Base-by-base conservation (phyloP, 129 eudicot genomes). In the Saussurea involucrata region DNA sequence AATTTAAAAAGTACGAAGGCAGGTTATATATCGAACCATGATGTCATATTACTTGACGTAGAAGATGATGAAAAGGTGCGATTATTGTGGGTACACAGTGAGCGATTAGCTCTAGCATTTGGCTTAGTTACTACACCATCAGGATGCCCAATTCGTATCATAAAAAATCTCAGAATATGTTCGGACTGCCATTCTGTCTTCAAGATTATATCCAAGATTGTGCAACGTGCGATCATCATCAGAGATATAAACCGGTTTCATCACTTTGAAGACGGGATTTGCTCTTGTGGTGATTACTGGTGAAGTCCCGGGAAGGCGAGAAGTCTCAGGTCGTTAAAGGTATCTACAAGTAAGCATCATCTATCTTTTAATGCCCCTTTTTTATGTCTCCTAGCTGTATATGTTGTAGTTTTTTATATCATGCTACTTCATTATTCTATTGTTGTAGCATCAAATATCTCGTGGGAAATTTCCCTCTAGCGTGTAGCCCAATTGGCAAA, bases 211-310 rank as follows among this genome's bases (percentile, higher is more conserved):
- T 92, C 95, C 0, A 85, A 76, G 71, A 75, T 87, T 83, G 90
- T 83, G 57, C 69, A 76, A 74, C 88, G 92, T 27, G 95, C 89
- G 68, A 89, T 92, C 78, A 80, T 92, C 17, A 4, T 92, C n/a
- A 82, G 97, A 71, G 97, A 92, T 85, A 89, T 91, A 42, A 91
- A 91, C 63, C 78, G 95, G 81, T 89, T 91, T 85, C 95, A 91
- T 80, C 97, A 89, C 79, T 91, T 91, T 61, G 73, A 74, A 66
- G 80, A 83, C 64, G 97, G 97, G 29, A 18, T 71, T 74, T 92
- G 97, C 80, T 92, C 97, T 28, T 92, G 95, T 88, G 86, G 91
- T 6, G 95, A 92, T 83, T 92, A 87, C 77, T 92, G 95, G 97
- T 92, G 81, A 80, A 68, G 11, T 13, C 18, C 34, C 3, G 11